Conservation (phyloP, 23 red algal species). For the Chondrus crispus region DNA sequence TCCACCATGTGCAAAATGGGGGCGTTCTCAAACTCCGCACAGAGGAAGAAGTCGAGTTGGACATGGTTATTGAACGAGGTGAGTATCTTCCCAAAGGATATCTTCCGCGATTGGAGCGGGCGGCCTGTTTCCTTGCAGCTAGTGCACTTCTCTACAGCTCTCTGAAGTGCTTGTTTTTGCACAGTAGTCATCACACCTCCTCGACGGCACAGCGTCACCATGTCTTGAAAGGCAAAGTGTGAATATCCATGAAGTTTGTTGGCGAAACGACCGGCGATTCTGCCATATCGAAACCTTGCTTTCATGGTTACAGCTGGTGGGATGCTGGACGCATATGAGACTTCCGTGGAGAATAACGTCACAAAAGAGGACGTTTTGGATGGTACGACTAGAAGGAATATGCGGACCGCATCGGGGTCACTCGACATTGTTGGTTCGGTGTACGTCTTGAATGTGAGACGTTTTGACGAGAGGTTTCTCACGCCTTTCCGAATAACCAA, state of each 20-base stretch:
- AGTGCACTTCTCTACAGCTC: neutral
- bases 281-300: neutral
- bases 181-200: neutral
- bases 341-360: too few species aligned
- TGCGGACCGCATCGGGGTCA: neutral
- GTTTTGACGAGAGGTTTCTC: neutral
- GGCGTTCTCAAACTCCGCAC: neutral
- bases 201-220: neutral
- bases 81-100: slow-evolving; percentile 12
- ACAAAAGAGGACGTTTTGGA: too few species aligned
- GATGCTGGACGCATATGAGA: too few species aligned
- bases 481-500: neutral
- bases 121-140: neutral
- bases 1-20: slow-evolving; percentile 28
- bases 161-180: neutral
- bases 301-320: too few species aligned
- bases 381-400: neutral
- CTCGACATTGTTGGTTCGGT: neutral
- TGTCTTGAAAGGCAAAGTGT: slow-evolving; percentile 9
- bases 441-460: neutral
- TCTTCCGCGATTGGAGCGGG: neutral
- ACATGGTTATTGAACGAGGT: slow-evolving; percentile 18
- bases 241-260: slow-evolving; percentile 5
- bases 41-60: slow-evolving; percentile 16
- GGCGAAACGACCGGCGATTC: neutral